phyloP scores from a whole-genome alignment of 2,329 filamentous ascomycete species.

The Aureobasidium sp. region DNA sequence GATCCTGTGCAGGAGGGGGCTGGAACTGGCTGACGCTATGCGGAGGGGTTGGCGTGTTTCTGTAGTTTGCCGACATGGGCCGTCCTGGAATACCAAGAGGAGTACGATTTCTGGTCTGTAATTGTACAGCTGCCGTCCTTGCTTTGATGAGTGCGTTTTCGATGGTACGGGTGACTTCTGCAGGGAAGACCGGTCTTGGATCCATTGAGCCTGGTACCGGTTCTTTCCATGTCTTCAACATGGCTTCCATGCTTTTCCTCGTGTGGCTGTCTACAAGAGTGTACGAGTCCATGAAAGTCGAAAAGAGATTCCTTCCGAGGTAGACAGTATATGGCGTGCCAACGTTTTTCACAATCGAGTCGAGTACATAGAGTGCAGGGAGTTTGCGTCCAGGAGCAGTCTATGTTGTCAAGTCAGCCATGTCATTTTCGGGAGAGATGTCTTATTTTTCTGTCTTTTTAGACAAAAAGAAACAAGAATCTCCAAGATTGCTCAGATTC shows the following conservation, averaged over 20 bases:
- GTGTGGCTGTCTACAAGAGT: slow-evolving; percentile 76
- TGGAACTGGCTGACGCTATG: slow-evolving; percentile 39
- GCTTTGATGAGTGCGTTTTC: slow-evolving; percentile 91
- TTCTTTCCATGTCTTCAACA: slow-evolving; percentile 97
- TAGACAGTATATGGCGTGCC: slow-evolving; percentile 96
- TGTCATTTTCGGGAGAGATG: not conserved
- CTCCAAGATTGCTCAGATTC: slow-evolving; percentile 29
- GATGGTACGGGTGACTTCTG: slow-evolving; percentile 80
- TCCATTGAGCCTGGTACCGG: slow-evolving; percentile 91
- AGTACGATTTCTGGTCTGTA: slow-evolving; percentile 52
- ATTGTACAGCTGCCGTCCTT: slow-evolving; percentile 54
- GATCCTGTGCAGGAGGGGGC: slow-evolving; percentile 26
- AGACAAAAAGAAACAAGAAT: not conserved
- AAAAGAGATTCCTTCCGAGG: slow-evolving; percentile 83
- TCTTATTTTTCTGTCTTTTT: not conserved
- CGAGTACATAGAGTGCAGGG: slow-evolving; percentile 92
- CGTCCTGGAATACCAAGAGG: slow-evolving; percentile 36
- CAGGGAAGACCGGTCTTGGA: slow-evolving; percentile 82
- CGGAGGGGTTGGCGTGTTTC: slow-evolving; percentile 69
- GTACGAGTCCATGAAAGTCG: slow-evolving; percentile 96
- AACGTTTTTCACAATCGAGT: slow-evolving; percentile 98
- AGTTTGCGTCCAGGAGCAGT: slow-evolving; percentile 82
- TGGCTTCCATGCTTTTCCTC: slow-evolving; percentile 88
- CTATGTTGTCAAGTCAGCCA: slow-evolving; percentile 50
- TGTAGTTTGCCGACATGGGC: slow-evolving; percentile 48